Evolutionary conservation across 2,329 filamentous ascomycete genomes (phyloP).

Genomic region (Aspergillus tubingensis): DNA sequence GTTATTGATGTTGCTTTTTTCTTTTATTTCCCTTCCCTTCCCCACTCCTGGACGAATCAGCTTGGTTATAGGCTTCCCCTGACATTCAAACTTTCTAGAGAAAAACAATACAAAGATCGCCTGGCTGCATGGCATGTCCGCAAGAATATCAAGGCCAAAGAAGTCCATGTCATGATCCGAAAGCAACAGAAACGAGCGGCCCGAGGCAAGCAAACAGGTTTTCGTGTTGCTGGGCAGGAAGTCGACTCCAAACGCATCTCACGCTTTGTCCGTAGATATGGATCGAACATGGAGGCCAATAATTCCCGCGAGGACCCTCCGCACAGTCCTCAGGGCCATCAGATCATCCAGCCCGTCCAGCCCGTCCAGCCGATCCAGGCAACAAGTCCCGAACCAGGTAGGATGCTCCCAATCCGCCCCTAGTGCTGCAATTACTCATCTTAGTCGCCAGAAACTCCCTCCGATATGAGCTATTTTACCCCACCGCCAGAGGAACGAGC

Average conservation of each 20-base stretch:
- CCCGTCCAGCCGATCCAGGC: conserved; percentile 11
- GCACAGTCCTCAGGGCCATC: not conserved
- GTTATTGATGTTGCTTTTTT: conserved; percentile 11
- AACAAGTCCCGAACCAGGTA: conserved; percentile 38
- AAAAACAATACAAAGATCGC: conserved; percentile 44
- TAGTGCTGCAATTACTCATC: not conserved
- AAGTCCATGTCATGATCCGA: conserved; percentile 41
- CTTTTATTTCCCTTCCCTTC: conserved; percentile 13
- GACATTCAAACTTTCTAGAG: conserved; percentile 29
- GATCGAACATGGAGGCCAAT: conserved; percentile 28
- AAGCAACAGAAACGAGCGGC: conserved; percentile 42
- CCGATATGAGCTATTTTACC: conserved; percentile 43
- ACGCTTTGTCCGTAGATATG: conserved; percentile 37
- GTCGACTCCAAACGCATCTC: conserved; percentile 39
- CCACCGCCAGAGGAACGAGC: conserved; percentile 36
- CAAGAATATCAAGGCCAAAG: conserved; percentile 42
- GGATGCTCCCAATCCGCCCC: conserved; percentile 7
- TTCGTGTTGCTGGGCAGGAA: conserved; percentile 37
- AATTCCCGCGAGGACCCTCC: conserved; percentile 9
- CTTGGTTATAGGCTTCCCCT: conserved; percentile 9
- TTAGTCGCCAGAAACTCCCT: conserved; percentile 33
- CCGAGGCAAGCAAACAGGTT: conserved; percentile 40
- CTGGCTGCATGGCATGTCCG: conserved; percentile 40
- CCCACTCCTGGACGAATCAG: conserved; percentile 10
- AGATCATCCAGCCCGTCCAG: conserved; percentile 2